Evolutionary conservation across 371 early-diverging fungal species (phyloP), one percentile per base, ranked within the genome.

Genomic region (Zychaea mexicana): DNA sequence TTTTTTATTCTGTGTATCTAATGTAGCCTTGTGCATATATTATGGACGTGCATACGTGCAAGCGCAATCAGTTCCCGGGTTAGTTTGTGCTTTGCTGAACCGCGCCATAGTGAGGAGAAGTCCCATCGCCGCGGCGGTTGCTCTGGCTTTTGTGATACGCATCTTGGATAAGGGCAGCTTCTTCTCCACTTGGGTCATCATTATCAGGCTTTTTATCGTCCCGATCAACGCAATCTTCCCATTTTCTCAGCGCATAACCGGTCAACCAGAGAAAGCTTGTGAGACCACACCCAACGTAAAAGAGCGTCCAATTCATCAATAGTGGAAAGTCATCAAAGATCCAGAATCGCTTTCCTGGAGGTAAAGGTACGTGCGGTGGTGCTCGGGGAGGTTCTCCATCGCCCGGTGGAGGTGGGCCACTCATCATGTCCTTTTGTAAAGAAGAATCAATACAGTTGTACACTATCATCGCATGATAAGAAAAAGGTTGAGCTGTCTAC

Each of bases 281-380:
- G 6, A 61, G 7, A 7, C 24, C 62, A 3, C 27, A 24, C 19
- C 26, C 26, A 28, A 38, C 8, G 12, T 61, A 61, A 1, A 36
- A 30, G 2, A 61, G 27, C 2, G 31, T 61, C 62, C 53, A 52
- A 22, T 52, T 61, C 54, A 53, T 61, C 24, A 61, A 31, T 19
- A 61, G 9, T 42, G 59, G 59, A 0, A 58, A 45, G 26, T 33
- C 38, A 21, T 58, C 59, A 42, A 39, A 58, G 19, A 58, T 58
- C 45, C 42, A 38, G 13, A 61, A 12, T 27, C 46, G 32, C 52
- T 30, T 30, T 60, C 42, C 47, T 27, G 19, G 17, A 2, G 15
- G n/a, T 26, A 21, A 12, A 31, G 52, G 7, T 52, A 36, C 33
- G 32, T 61, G 6, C 52, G 9, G 0, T 27, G 31, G 0, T 19